Conservation (phyloP, 1,139 yeast genomes). For the Lodderomyces oxycetoniae region DNA sequence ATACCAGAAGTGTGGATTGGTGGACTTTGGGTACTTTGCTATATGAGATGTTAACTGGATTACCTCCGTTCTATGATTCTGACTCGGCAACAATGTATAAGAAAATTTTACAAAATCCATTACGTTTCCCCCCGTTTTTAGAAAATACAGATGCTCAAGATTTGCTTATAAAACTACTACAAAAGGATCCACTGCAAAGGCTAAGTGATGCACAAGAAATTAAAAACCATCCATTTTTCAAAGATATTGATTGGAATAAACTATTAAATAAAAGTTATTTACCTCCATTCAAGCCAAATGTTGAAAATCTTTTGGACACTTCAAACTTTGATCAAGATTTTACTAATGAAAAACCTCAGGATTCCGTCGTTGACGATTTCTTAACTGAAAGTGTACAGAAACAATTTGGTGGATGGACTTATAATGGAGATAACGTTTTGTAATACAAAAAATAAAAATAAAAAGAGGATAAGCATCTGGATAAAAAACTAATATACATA, state of each 20-base stretch:
- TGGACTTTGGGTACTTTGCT: conserved; percentile 95
- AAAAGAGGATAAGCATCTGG: too few relatives aligned
- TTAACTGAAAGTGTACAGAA: conserved; percentile 87
- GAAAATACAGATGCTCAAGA: conserved; percentile 83
- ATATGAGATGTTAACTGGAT: conserved; percentile 93
- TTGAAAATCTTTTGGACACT: conserved; percentile 80
- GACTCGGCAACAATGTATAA: conserved; percentile 93
- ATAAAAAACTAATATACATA: too few relatives aligned
- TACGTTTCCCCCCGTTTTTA: conserved; percentile 83
- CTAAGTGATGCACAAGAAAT: conserved; percentile 83
- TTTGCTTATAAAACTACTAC: conserved; percentile 66
- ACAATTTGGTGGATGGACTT: conserved; percentile 99
- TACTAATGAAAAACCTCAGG: conserved; percentile 90
- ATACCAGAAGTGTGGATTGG: conserved; percentile 94
- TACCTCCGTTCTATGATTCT: conserved; percentile 95
- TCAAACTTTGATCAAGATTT: conserved; percentile 91
- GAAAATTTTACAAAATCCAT: conserved; percentile 83
- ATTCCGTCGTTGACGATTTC: conserved; percentile 90
- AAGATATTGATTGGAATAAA: conserved; percentile 87
- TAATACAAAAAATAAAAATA: conserved; percentile 1
- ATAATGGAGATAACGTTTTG: conserved; percentile 56
- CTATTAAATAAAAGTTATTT: conserved; percentile 81
- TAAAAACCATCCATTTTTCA: conserved; percentile 80
- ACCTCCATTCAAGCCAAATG: conserved; percentile 95
- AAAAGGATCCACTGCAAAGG: conserved; percentile 80